Evolutionary conservation across 2,329 filamentous ascomycete species (phyloP).

Genomic region (Microdochium trichocladiopsis): DNA sequence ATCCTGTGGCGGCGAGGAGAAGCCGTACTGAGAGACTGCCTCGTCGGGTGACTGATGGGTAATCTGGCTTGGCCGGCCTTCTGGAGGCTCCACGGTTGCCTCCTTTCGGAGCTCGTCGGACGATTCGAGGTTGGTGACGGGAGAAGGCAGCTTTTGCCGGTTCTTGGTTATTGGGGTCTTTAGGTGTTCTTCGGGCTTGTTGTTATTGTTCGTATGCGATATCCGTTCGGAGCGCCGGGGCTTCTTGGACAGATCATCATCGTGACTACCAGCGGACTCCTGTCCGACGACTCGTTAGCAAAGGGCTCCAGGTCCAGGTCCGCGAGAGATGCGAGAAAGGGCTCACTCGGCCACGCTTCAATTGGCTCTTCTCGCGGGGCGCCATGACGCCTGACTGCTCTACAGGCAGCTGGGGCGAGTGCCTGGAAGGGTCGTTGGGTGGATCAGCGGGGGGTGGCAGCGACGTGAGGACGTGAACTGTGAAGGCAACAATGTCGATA

Average conservation of each 20-base stretch:
- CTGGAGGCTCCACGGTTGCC: slow-evolving; percentile 62
- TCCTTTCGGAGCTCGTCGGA: slow-evolving; percentile 59
- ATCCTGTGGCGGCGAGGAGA: slow-evolving; percentile 59
- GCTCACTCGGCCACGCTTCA: slow-evolving; percentile 74
- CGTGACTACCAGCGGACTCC: slow-evolving; percentile 59
- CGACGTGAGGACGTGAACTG: background rate
- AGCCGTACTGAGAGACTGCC: slow-evolving; percentile 31
- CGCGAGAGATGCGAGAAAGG: slow-evolving; percentile 14
- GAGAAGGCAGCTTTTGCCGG: slow-evolving; percentile 71
- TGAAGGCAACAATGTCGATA: background rate
- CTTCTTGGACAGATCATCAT: slow-evolving; percentile 66
- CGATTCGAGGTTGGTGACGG: slow-evolving; percentile 56
- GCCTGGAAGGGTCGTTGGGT: background rate
- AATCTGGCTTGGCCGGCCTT: slow-evolving; percentile 48
- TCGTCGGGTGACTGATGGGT: slow-evolving; percentile 44
- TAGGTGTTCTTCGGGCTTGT: slow-evolving; percentile 26
- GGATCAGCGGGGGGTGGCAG: background rate
- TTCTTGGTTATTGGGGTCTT: slow-evolving; percentile 52
- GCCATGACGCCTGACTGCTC: slow-evolving; percentile 34
- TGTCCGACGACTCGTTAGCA: slow-evolving; percentile 28
- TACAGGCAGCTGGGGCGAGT: background rate
- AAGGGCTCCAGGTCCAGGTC: slow-evolving; percentile 11
- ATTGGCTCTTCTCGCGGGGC: slow-evolving; percentile 70
- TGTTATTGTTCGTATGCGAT: slow-evolving; percentile 32
- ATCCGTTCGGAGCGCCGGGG: slow-evolving; percentile 71